These are phyloP conservation scores for Dothistroma septosporum DNA, from an alignment of 2,329 filamentous ascomycete species.

Conservation along the genomic window DNA sequence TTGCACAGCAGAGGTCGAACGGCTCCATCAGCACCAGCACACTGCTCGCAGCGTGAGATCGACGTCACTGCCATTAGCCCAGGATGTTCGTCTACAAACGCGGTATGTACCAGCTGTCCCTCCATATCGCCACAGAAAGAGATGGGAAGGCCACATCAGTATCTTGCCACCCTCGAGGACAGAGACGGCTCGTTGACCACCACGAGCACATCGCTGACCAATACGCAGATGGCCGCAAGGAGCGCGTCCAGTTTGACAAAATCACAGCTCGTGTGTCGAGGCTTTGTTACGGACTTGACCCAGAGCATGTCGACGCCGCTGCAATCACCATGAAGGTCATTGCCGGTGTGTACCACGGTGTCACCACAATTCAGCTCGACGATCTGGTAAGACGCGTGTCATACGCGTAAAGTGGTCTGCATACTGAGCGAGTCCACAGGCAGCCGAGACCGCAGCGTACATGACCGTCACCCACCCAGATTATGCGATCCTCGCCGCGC, in stretches of 20 bases:
- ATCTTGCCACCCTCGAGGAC: constrained; percentile 12
- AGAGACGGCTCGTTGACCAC: constrained; percentile 10
- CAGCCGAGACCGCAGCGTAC: constrained; percentile 97
- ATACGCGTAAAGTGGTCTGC: constrained; percentile 1
- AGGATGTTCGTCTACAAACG: constrained; percentile 62
- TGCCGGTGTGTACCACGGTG: constrained; percentile 96
- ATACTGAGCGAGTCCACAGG: constrained; percentile 50
- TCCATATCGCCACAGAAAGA: neutral
- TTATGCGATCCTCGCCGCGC: constrained; percentile 95
- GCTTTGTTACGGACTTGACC: constrained; percentile 94
- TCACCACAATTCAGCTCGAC: constrained; percentile 92
- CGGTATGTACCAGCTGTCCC: constrained; percentile 42
- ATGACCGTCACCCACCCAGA: constrained; percentile 99
- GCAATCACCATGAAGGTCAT: constrained; percentile 99
- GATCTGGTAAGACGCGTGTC: constrained; percentile 69
- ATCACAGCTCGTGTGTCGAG: constrained; percentile 98
- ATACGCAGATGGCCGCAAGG: constrained; percentile 86
- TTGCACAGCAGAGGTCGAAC: constrained; percentile 13
- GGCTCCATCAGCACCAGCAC: constrained; percentile 8
- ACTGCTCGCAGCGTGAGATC: constrained; percentile 19
- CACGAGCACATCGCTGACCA: constrained; percentile 20
- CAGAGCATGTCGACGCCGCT: constrained; percentile 92
- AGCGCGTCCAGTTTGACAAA: constrained; percentile 99
- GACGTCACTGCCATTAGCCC: constrained; percentile 25
- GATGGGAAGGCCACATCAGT: neutral